Conservation (phyloP, 306 rosid genomes). For the Sicyos edulis region DNA sequence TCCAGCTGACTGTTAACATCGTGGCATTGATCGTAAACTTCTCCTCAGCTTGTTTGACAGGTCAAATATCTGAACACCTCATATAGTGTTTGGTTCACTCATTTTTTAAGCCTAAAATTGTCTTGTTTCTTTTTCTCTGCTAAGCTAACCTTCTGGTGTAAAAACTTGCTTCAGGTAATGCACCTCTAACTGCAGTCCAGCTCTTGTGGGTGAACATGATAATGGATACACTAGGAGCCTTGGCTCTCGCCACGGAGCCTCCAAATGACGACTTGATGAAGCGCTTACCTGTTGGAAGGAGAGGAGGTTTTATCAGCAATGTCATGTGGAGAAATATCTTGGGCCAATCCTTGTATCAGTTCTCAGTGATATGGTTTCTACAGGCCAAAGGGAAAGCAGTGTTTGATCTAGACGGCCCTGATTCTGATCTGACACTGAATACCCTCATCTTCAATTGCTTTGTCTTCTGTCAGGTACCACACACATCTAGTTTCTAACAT, state of each 20-base stretch:
- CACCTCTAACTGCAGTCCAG: conserved; percentile 95
- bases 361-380: conserved; percentile 68
- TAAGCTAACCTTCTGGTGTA: conserved; percentile 17
- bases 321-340: conserved; percentile 97
- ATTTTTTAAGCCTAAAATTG: not conserved
- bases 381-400: conserved; percentile 66
- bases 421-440: conserved; percentile 62
- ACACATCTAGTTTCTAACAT: not conserved
- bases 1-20: conserved; percentile 87
- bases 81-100: conserved; percentile 12
- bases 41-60: conserved; percentile 87
- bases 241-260: conserved; percentile 98
- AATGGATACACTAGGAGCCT: conserved; percentile 94
- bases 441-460: conserved; percentile 84
- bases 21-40: conserved; percentile 92
- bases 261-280: conserved; percentile 82
- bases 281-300: conserved; percentile 82
- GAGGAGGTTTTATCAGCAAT: conserved; percentile 83
- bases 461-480: conserved; percentile 86
- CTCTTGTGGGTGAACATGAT: conserved; percentile 99
- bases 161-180: conserved; percentile 49
- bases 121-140: conserved; percentile 25
- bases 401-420: conserved; percentile 51
- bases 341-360: conserved; percentile 85
- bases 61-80: conserved; percentile 32